Evolutionary conservation across 2,329 filamentous ascomycete genomes (phyloP).

Genomic region (Trichoderma atrobrunneum): DNA sequence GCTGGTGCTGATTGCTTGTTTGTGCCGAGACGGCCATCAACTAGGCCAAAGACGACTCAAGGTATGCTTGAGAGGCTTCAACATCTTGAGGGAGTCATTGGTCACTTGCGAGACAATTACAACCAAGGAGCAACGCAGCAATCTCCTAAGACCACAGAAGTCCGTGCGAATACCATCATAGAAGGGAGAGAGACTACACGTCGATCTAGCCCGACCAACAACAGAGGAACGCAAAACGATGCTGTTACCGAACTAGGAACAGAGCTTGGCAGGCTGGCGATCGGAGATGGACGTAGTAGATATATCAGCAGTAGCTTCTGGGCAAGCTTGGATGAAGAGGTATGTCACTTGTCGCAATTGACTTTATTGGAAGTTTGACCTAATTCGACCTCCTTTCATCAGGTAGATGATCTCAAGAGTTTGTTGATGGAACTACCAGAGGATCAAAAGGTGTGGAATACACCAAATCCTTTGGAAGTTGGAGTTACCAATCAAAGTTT

Average conservation of each 20-base stretch:
- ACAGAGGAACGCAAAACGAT: background rate
- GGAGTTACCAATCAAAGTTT: background rate
- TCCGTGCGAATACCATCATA: background rate
- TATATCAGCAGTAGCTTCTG: constrained; percentile 1
- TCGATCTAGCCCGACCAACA: background rate
- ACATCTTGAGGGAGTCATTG: constrained; percentile 3
- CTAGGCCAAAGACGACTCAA: background rate
- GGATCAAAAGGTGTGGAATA: background rate
- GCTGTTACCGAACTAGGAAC: background rate
- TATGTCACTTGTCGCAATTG: background rate
- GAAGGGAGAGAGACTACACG: background rate
- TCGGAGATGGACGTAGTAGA: background rate
- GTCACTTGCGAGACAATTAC: background rate
- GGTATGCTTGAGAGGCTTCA: constrained; percentile 4
- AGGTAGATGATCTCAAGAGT: background rate
- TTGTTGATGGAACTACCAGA: background rate
- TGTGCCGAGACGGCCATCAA: background rate
- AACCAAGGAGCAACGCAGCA: background rate
- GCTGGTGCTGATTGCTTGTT: background rate
- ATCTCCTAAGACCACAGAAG: background rate
- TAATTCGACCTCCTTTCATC: background rate
- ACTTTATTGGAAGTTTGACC: background rate
- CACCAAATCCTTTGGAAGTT: background rate
- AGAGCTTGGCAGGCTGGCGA: background rate
- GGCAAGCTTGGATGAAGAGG: constrained; percentile 1